phyloP scores from a whole-genome alignment of 805 yeast species.

The Lipomyces yamanashiensis region DNA sequence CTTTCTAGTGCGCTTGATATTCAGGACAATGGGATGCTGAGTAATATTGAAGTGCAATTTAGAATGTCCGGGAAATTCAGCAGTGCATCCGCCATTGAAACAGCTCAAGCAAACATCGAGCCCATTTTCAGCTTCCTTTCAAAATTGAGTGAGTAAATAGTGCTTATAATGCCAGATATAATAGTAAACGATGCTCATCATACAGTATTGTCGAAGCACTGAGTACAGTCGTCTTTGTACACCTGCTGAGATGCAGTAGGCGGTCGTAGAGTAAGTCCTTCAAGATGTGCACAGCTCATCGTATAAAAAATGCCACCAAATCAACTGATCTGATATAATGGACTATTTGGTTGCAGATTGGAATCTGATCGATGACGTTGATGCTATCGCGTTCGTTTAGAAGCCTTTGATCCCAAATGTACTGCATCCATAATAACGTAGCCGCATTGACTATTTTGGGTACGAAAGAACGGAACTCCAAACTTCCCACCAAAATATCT shows the following conservation, averaged over 20 bases:
- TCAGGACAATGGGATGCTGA: slow-evolving; percentile 63
- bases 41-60: slow-evolving; percentile 57
- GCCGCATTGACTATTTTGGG: too few relatives aligned
- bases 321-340: neutral
- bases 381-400: too few relatives aligned
- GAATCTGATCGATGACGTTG: too few relatives aligned
- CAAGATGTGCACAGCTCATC: slow-evolving; percentile 31
- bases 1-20: slow-evolving; percentile 50
- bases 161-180: neutral
- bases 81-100: slow-evolving; percentile 49
- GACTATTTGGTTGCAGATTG: neutral
- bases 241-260: slow-evolving; percentile 49
- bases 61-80: slow-evolving; percentile 68
- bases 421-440: too few relatives aligned
- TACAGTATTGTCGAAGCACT: slow-evolving; percentile 72
- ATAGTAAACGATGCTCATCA: slow-evolving; percentile 14
- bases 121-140: slow-evolving; percentile 53
- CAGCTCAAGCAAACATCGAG: slow-evolving; percentile 77
- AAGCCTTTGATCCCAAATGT: too few relatives aligned
- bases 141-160: neutral
- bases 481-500: too few relatives aligned
- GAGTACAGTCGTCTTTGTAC: slow-evolving; percentile 89
- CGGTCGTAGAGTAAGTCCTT: slow-evolving; percentile 15
- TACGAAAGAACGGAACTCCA: too few relatives aligned
- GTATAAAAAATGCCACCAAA: neutral